These are phyloP conservation scores for Aspergillus biplanus DNA, from an alignment of 495 filamentous ascomycete species.

Conservation along the genomic window DNA sequence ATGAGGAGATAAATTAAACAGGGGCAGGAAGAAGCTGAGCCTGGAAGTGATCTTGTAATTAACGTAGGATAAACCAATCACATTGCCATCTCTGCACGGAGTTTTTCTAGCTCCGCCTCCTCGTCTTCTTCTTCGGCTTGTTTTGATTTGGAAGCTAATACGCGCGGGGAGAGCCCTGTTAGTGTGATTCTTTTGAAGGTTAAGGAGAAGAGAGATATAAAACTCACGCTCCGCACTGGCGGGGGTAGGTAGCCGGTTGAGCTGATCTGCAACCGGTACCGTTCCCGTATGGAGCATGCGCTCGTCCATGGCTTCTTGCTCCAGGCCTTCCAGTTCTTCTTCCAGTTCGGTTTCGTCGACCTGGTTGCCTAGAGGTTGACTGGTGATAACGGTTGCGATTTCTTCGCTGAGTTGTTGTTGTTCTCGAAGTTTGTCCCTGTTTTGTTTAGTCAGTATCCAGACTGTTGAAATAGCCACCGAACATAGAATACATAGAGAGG, in stretches of 20 bases:
- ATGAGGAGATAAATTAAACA: constrained; percentile 7
- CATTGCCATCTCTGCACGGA: constrained; percentile 98
- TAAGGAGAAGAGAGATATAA: not conserved
- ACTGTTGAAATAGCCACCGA: constrained; percentile 1
- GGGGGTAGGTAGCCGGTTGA: constrained; percentile 72
- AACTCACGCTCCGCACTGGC: constrained; percentile 76
- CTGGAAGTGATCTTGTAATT: constrained; percentile 2
- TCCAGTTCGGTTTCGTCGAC: constrained; percentile 88
- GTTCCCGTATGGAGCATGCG: constrained; percentile 90
- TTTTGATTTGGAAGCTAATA: constrained; percentile 54
- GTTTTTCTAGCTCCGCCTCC: constrained; percentile 88
- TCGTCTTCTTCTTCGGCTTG: constrained; percentile 79
- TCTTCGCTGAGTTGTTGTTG: constrained; percentile 92
- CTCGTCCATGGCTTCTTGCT: constrained; percentile 87
- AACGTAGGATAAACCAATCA: constrained; percentile 19
- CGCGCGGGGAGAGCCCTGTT: constrained; percentile 2
- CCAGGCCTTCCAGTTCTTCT: constrained; percentile 73
- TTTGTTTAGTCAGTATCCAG: not conserved
- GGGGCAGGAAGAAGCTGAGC: constrained; percentile 1
- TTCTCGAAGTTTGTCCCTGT: constrained; percentile 89
- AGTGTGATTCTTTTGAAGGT: constrained; percentile 12
- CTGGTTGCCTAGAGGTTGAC: constrained; percentile 66
- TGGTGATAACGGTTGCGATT: constrained; percentile 82
- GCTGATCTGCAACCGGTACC: constrained; percentile 69
- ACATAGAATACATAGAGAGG: too few relatives aligned